These are phyloP conservation scores for Rhynchospora tenuis DNA, from an alignment of 176 grass and related monocot genomes.

Conservation along the genomic window DNA sequence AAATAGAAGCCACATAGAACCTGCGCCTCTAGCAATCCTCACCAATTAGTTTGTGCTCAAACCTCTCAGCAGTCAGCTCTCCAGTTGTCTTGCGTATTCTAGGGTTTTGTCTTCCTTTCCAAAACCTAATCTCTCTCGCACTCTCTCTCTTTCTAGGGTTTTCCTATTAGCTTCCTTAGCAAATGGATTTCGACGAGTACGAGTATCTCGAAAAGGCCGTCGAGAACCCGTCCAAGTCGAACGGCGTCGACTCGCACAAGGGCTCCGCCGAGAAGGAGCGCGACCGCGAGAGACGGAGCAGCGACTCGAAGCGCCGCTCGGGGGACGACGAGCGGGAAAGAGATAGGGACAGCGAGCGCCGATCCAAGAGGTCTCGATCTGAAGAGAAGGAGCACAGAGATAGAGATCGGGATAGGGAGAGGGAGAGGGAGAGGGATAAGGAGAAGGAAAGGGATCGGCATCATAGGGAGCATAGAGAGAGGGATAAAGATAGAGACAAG, in stretches of 20 bases:
- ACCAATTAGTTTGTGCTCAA: not conserved
- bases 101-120: constrained; percentile 5
- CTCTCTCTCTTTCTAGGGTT: not conserved
- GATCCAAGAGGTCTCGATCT: constrained; percentile 57
- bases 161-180: not conserved
- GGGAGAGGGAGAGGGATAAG: constrained; percentile 45
- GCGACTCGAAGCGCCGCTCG: constrained; percentile 44
- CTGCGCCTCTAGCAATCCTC: not conserved
- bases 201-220: constrained; percentile 96
- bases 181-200: constrained; percentile 98
- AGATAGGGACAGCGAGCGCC: constrained; percentile 36
- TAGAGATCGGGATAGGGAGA: constrained; percentile 40
- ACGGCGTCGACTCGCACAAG: constrained; percentile 34
- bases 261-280: constrained; percentile 48
- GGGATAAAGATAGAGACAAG: constrained; percentile 33
- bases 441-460: constrained; percentile 36
- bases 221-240: constrained; percentile 36
- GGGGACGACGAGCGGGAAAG: constrained; percentile 49
- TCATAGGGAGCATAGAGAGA: constrained; percentile 21
- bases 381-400: constrained; percentile 52
- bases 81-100: not conserved
- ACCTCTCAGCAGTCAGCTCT: too few relatives aligned
- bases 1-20: not conserved
- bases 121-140: not conserved
- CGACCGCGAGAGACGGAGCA: constrained; percentile 32